A percentile compares a stretch with the other conserved stretches of the same genome.
These are phyloP conservation scores for Polysphondylium violaceum DNA, from an alignment of 78 protist species.

Conservation along the genomic window DNA sequence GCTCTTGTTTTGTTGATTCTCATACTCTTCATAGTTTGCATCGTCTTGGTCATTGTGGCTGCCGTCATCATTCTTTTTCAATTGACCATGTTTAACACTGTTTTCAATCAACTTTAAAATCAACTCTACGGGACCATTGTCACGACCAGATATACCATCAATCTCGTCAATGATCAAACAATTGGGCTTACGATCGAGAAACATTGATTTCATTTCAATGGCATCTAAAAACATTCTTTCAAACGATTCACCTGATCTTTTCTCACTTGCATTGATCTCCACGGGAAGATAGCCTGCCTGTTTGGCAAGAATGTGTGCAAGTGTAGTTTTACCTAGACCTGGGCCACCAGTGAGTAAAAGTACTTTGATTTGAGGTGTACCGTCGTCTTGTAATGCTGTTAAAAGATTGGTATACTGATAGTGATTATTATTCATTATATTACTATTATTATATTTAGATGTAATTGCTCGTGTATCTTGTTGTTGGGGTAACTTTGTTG, in stretches of 20 bases:
- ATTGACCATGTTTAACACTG: not conserved
- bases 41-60: not conserved
- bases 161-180: constrained; percentile 92
- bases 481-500: not conserved
- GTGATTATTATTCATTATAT: not conserved
- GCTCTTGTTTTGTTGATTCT: not conserved
- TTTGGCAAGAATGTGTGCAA: constrained; percentile 90
- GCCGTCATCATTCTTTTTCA: not conserved
- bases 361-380: constrained; percentile 21
- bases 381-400: constrained; percentile 33
- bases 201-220: constrained; percentile 54
- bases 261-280: constrained; percentile 87
- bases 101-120: constrained; percentile 24
- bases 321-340: constrained; percentile 96
- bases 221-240: constrained; percentile 44
- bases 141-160: constrained; percentile 88
- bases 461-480: not conserved
- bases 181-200: constrained; percentile 53
- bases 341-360: constrained; percentile 94
- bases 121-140: constrained; percentile 64
- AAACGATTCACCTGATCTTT: constrained; percentile 77
- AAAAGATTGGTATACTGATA: constrained; percentile 14
- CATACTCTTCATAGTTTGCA: not conserved
- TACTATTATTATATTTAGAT: not conserved
- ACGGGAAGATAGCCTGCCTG: constrained; percentile 84